Conservation (phyloP, 139 green algal species). For the Coccomyxa sp. region DNA sequence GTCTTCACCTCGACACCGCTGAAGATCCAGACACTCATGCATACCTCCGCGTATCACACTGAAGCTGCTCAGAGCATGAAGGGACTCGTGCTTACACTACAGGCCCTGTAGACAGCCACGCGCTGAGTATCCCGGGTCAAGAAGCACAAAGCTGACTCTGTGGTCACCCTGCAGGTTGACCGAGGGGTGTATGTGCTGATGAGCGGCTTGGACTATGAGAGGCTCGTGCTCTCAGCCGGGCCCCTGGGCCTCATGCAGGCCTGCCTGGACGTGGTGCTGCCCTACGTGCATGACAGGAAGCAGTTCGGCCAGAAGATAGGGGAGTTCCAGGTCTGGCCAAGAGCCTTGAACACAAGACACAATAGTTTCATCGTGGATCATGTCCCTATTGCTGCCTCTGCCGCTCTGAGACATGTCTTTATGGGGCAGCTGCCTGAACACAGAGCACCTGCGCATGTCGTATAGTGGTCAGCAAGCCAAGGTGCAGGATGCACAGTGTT, state of each 20-base stretch:
- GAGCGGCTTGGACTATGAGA: constrained; percentile 87
- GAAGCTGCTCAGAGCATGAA: too few species aligned
- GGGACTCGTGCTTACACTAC: too few species aligned
- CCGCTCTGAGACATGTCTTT: too few species aligned
- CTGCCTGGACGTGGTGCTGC: constrained; percentile 73
- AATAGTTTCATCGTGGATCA: background rate
- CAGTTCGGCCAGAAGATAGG: constrained; percentile 87
- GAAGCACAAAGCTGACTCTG: background rate
- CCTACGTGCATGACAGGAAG: constrained; percentile 76
- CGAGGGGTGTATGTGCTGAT: constrained; percentile 85
- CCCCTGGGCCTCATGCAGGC: constrained; percentile 82
- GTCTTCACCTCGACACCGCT: too few species aligned
- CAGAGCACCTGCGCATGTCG: too few species aligned
- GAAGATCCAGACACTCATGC: too few species aligned
- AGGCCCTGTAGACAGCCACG: background rate
- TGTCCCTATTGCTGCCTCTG: background rate
- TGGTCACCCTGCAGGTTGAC: constrained; percentile 41
- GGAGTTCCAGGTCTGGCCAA: constrained; percentile 73
- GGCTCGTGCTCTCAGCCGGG: constrained; percentile 84
- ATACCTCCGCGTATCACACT: too few species aligned
- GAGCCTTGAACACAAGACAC: background rate
- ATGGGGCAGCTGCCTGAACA: too few species aligned
- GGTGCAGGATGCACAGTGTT: too few species aligned
- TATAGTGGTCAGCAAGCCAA: background rate
- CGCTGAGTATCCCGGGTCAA: background rate